Conservation (phyloP, 2,329 filamentous ascomycete species). For the Endoconidiophora polonica region DNA sequence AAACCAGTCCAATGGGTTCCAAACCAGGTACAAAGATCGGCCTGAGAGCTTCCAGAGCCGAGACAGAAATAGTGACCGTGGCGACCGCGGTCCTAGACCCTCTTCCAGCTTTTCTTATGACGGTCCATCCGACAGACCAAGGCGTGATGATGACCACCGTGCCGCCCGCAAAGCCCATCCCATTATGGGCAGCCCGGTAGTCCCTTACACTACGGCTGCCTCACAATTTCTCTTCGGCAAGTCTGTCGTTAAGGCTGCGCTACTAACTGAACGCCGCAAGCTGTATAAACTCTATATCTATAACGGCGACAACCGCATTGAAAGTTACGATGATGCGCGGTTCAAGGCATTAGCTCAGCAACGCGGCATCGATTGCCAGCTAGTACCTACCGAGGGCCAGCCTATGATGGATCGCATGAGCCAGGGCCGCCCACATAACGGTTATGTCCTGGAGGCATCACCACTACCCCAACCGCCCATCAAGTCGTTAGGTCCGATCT, state of each 20-base stretch:
- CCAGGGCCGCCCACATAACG: slow-evolving; percentile 71
- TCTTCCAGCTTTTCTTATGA: background rate
- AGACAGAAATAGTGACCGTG: background rate
- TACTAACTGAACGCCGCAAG: slow-evolving; percentile 49
- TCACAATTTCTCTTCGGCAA: slow-evolving; percentile 85
- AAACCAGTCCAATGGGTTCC: background rate
- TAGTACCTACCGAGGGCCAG: slow-evolving; percentile 44
- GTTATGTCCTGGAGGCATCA: slow-evolving; percentile 72
- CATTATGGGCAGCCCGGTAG: slow-evolving; percentile 9
- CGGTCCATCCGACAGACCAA: background rate
- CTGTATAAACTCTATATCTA: slow-evolving; percentile 76
- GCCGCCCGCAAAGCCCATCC: background rate
- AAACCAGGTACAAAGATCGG: background rate
- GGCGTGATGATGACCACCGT: background rate
- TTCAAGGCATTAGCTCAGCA: slow-evolving; percentile 31
- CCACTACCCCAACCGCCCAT: slow-evolving; percentile 60
- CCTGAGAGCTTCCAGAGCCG: background rate
- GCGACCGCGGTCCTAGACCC: too few species aligned
- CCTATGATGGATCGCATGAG: slow-evolving; percentile 71
- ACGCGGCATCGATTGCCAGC: slow-evolving; percentile 36
- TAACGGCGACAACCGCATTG: slow-evolving; percentile 36
- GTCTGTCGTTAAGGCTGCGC: slow-evolving; percentile 62
- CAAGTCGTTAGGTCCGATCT: slow-evolving; percentile 34
- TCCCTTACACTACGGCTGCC: slow-evolving; percentile 56
- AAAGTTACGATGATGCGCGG: slow-evolving; percentile 27